phyloP scores from a whole-genome alignment of 192 early-diverging fungal species.

The Paraglomus occultum region DNA sequence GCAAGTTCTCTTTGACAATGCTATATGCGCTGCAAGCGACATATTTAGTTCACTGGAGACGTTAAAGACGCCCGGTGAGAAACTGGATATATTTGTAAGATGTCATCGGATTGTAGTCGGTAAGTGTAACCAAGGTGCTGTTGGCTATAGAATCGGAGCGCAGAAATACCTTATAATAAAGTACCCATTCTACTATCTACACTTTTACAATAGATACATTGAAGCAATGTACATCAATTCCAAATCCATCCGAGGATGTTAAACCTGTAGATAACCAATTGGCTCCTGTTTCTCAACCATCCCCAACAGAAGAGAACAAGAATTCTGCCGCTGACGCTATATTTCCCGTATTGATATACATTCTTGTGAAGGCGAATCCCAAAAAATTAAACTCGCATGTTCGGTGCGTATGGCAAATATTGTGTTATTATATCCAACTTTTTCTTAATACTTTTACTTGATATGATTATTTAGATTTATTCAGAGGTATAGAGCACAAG shows the following conservation, averaged over 20 bases:
- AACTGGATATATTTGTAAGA: slow-evolving; percentile 32
- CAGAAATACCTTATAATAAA: too few species aligned
- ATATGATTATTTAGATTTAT: slow-evolving; percentile 28
- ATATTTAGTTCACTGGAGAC: slow-evolving; percentile 36
- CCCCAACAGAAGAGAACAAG: too few species aligned
- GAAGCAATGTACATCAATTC: too few species aligned
- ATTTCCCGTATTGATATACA: slow-evolving; percentile 63
- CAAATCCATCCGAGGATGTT: too few species aligned
- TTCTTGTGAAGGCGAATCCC: slow-evolving; percentile 63
- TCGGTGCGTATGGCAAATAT: slow-evolving; percentile 36
- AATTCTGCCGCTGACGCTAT: slow-evolving; percentile 53
- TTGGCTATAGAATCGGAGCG: background rate
- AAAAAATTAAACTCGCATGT: slow-evolving; percentile 61
- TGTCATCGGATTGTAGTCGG: slow-evolving; percentile 42
- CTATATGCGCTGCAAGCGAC: slow-evolving; percentile 32
- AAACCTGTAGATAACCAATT: too few species aligned
- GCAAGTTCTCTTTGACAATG: slow-evolving; percentile 29
- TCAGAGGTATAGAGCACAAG: slow-evolving; percentile 36
- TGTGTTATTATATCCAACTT: background rate
- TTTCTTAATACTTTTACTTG: background rate
- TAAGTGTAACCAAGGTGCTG: slow-evolving; percentile 5
- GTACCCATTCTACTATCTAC: too few species aligned
- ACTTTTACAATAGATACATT: too few species aligned
- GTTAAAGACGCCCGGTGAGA: slow-evolving; percentile 34
- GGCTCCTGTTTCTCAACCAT: too few species aligned